Percentiles rank a stretch among this genome's conserved stretches.
These are phyloP conservation scores for Chimonanthus salicifolius DNA, from an alignment of 164 flowering plant species.

Conservation along the genomic window DNA sequence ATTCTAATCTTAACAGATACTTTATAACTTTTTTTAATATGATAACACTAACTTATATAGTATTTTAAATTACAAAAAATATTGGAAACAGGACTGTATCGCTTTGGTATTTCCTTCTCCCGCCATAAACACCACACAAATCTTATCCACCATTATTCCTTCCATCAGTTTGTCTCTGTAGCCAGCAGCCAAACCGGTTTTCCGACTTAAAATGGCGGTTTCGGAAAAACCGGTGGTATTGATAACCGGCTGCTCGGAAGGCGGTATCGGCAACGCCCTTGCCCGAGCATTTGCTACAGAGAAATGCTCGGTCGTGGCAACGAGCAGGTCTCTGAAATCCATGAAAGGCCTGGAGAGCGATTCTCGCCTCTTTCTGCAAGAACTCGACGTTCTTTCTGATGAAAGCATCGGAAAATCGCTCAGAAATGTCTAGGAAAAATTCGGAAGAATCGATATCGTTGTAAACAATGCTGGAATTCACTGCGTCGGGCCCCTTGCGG, in stretches of 20 bases:
- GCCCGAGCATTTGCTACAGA: conserved; percentile 66
- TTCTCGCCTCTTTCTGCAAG: conserved; percentile 46
- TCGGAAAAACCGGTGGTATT: conserved; percentile 47
- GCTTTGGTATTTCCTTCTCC: neutral
- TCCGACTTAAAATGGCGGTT: neutral
- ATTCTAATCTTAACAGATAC: too few relatives aligned
- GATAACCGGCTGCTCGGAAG: conserved; percentile 76
- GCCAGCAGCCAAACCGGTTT: too few relatives aligned
- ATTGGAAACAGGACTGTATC: neutral
- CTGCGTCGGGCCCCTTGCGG: conserved; percentile 88
- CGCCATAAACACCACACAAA: neutral
- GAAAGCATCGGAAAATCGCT: conserved; percentile 48
- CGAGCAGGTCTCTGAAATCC: conserved; percentile 47
- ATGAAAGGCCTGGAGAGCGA: conserved; percentile 54
- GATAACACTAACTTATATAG: neutral
- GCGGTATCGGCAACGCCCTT: conserved; percentile 84
- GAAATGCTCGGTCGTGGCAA: conserved; percentile 71
- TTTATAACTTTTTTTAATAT: too few relatives aligned
- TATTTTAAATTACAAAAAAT: neutral
- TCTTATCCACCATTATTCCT: neutral
- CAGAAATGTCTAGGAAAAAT: conserved; percentile 38
- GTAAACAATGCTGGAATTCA: conserved; percentile 93
- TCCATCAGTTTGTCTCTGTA: too few relatives aligned
- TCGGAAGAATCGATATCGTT: conserved; percentile 67
- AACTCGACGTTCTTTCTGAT: conserved; percentile 70